These are phyloP conservation scores for Mycena rebaudengoi DNA, from an alignment of 768 basidiomycete genomes.

Conservation along the genomic window DNA sequence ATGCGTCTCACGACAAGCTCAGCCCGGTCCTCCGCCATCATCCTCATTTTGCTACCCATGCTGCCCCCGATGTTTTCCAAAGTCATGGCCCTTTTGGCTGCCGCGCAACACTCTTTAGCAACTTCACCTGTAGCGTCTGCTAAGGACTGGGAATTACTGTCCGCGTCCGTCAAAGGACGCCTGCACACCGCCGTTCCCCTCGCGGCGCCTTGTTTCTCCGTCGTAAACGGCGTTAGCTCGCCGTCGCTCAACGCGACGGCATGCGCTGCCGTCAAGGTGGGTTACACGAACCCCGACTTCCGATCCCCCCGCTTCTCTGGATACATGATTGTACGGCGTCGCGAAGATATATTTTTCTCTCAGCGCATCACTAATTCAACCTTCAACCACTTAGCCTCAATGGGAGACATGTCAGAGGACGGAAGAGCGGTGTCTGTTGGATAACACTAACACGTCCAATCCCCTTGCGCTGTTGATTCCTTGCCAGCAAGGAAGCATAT, in stretches of 20 bases:
- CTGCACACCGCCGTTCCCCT: slow-evolving; percentile 37
- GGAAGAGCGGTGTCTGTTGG: slow-evolving; percentile 38
- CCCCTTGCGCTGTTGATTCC: slow-evolving; percentile 19
- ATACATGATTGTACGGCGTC: slow-evolving; percentile 38
- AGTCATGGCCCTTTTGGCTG: too few species aligned
- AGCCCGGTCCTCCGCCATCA: too few species aligned
- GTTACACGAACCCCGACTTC: slow-evolving; percentile 37
- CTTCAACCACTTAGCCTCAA: slow-evolving; percentile 35
- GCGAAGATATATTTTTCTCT: too few species aligned
- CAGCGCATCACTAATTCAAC: not conserved
- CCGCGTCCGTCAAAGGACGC: slow-evolving; percentile 36
- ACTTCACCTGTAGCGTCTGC: not conserved
- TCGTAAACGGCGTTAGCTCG: slow-evolving; percentile 31
- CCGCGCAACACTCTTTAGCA: too few species aligned
- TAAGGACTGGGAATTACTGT: not conserved
- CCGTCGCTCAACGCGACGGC: slow-evolving; percentile 25
- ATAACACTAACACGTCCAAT: slow-evolving; percentile 30
- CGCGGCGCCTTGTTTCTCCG: slow-evolving; percentile 42
- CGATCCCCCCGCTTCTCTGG: slow-evolving; percentile 35
- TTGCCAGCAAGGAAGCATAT: slow-evolving; percentile 31
- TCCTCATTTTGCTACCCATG: too few species aligned
- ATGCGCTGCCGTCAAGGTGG: slow-evolving; percentile 37
- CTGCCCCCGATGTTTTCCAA: too few species aligned
- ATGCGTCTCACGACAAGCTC: too few species aligned
- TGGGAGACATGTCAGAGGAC: slow-evolving; percentile 47